Evolutionary conservation across 768 basidiomycete species (phyloP).

Genomic region (Pisolithus albus): DNA sequence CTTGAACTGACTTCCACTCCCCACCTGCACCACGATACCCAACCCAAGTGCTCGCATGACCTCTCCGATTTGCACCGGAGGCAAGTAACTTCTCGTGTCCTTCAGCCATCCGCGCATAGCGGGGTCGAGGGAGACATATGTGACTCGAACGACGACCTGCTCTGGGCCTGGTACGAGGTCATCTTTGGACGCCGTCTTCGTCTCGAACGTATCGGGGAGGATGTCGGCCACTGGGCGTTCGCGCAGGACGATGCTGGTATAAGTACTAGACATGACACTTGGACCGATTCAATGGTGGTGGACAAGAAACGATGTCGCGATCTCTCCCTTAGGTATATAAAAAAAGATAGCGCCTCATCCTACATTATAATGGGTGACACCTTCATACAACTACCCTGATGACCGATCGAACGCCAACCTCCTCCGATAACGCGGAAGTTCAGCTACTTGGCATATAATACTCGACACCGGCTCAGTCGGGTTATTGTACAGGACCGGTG

Average conservation of each 20-base stretch:
- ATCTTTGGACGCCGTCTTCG: constrained; percentile 45
- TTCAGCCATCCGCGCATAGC: constrained; percentile 83
- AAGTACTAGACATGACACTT: constrained; percentile 26
- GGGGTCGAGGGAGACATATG: constrained; percentile 79
- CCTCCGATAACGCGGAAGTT: no score
- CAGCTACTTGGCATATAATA: no score
- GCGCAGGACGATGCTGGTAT: constrained; percentile 68
- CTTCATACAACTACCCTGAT: no score
- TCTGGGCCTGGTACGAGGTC: constrained; percentile 43
- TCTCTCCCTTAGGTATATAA: no score
- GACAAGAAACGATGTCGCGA: no score
- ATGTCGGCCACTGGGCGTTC: constrained; percentile 67
- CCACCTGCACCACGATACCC: constrained; percentile 57
- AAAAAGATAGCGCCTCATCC: no score
- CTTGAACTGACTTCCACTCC: constrained; percentile 45
- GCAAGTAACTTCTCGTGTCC: constrained; percentile 63
- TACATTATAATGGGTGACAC: no score
- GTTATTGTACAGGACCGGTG: no score
- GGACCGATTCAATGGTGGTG: no score
- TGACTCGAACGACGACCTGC: constrained; percentile 68
- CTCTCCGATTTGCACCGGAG: constrained; percentile 67
- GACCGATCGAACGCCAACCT: no score
- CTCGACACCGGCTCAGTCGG: no score
- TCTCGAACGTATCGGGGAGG: constrained; percentile 66
- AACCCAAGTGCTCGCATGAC: constrained; percentile 70